Base-by-base conservation (phyloP, 75 land plant species). In the Sequoiadendron giganteum region DNA sequence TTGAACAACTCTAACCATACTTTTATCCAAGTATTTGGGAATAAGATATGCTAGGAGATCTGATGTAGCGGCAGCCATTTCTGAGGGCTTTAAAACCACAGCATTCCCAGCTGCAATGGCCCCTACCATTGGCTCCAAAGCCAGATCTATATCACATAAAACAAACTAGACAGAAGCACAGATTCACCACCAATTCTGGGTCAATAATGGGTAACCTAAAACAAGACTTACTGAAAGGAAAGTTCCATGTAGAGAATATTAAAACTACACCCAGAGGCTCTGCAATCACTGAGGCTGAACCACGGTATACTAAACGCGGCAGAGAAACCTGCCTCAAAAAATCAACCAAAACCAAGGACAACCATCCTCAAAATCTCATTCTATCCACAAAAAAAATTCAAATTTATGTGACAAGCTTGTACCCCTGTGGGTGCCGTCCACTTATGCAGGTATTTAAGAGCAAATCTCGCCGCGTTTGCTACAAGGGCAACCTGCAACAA, bases 211-310 rank as follows among this genome's bases (percentile, higher is more conserved):
- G 0, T 43, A 49, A 36, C 16, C 5, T 1, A 86, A 40, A 86
- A 45, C 30, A 47, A 56, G 28, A 88, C 93, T 88, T 94, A 97
- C 99, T 76, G 48, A 97, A 90, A 19, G 99, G 99, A 89, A 91
- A 96, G 76, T 96, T 97, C 99, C 99, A 97, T 19, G 99, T 89
- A 55, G 96, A 96, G 54, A 97, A 94, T 52, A 97, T 79, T 55
- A 97, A 81, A 36, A 94, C 92, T 72, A 96, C 97, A 18, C 99
- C 99, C 3, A 97, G 89, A 10, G 99, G 99, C 89, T 97, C 97
- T 30, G 96, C 55, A 3, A 94, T 91, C 30, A 97, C 92, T 86
- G 89, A 89, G 70, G 93, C 97, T 15, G 93, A 89, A 40, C 82
- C 82, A 19, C 7, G 1, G 45, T 79, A 21, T 39, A 10, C 45